phyloP scores from a whole-genome alignment of 169 alveolate species.

The Sarcocystis neurona region DNA sequence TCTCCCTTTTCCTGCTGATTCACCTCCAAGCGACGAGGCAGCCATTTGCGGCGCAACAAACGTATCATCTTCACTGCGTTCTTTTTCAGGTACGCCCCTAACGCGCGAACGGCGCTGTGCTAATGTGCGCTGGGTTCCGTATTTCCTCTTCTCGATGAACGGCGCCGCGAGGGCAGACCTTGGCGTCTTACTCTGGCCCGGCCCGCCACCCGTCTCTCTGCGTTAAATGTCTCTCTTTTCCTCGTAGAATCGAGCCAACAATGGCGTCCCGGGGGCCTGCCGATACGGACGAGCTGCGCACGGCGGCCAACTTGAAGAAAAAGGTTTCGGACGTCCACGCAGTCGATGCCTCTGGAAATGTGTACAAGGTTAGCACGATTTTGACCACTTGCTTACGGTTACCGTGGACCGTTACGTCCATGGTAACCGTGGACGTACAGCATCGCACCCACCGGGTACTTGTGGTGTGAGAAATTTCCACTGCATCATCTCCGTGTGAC shows the following conservation, averaged over 20 bases:
- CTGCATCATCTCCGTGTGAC: too few relatives aligned
- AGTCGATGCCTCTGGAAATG: conserved; percentile 64
- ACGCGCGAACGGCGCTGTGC: conserved; percentile 12
- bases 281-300: conserved; percentile 57
- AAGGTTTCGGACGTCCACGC: conserved; percentile 65
- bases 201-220: background rate
- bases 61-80: too few relatives aligned
- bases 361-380: conserved; percentile 60
- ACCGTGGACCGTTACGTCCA: too few relatives aligned
- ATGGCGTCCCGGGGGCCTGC: conserved; percentile 29
- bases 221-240: background rate
- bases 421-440: too few relatives aligned
- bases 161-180: background rate
- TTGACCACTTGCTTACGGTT: too few relatives aligned
- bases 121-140: background rate
- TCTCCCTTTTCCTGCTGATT: too few relatives aligned
- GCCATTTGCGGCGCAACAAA: too few relatives aligned
- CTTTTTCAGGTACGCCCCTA: too few relatives aligned
- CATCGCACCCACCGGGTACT: too few relatives aligned
- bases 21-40: too few relatives aligned
- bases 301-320: conserved; percentile 64
- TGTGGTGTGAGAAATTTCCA: too few relatives aligned
- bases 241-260: background rate
- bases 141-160: background rate
- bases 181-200: background rate